These are phyloP conservation scores for Pythium biforme DNA, from an alignment of 352 stramenopile genomes.

Conservation along the genomic window DNA sequence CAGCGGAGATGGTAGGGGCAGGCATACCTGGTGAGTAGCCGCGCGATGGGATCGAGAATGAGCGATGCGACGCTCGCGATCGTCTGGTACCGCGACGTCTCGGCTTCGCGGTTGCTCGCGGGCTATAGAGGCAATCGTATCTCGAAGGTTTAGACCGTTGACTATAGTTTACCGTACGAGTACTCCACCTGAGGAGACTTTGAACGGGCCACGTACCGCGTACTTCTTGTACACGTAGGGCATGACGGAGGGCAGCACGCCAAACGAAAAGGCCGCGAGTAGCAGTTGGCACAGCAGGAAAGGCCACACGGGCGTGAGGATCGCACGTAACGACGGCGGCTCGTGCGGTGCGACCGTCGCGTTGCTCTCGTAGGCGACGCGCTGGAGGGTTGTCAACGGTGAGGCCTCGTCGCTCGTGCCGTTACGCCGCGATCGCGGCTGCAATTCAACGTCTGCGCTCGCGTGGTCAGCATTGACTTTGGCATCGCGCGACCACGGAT, in stretches of 20 bases:
- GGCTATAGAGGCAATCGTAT: constrained; percentile 31
- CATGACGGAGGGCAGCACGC: constrained; percentile 67
- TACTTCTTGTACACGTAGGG: constrained; percentile 74
- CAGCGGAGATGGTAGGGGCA: too few species aligned
- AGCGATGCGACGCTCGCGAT: constrained; percentile 50
- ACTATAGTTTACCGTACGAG: too few species aligned
- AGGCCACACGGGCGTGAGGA: constrained; percentile 48
- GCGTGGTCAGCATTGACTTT: not conserved
- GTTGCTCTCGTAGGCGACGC: not conserved
- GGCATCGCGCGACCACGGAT: constrained; percentile 28
- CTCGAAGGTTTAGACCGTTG: too few species aligned
- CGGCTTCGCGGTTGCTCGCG: constrained; percentile 29
- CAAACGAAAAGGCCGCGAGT: constrained; percentile 62
- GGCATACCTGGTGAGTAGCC: constrained; percentile 37
- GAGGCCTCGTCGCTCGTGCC: constrained; percentile 4
- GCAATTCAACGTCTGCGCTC: constrained; percentile 13
- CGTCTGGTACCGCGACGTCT: constrained; percentile 53
- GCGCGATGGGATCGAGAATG: constrained; percentile 48
- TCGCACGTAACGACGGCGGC: constrained; percentile 21
- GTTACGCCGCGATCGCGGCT: not conserved
- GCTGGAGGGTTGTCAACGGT: not conserved
- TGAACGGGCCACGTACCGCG: constrained; percentile 48
- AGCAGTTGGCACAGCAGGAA: constrained; percentile 51
- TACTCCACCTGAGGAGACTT: too few species aligned
- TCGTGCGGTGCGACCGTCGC: not conserved